Conservation (phyloP, 768 basidiomycete genomes). For the Kondoa subrosea region DNA sequence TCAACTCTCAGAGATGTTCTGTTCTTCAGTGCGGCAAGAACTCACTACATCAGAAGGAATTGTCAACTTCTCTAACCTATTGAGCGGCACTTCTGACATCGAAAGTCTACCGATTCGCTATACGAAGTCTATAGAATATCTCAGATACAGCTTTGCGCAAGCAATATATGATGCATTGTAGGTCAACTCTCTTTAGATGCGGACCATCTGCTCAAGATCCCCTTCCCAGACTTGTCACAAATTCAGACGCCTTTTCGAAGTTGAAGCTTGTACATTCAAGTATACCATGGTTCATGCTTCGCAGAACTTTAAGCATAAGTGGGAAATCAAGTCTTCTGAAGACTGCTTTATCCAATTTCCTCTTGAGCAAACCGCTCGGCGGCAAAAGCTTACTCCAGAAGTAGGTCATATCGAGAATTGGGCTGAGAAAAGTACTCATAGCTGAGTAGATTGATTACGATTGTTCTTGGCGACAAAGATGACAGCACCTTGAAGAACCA, state of each 20-base stretch:
- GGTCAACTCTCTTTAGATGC: constrained; percentile 12
- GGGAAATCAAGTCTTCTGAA: neutral
- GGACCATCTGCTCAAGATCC: neutral
- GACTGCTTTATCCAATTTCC: neutral
- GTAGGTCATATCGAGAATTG: too few species aligned
- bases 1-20: constrained; percentile 4
- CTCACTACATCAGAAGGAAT: constrained; percentile 19
- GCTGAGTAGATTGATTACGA: neutral
- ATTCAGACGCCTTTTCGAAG: neutral
- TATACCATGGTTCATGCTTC: neutral
- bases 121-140: constrained; percentile 12
- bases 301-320: neutral
- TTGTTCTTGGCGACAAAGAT: neutral
- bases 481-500: neutral
- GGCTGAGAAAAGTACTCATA: too few species aligned
- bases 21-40: constrained; percentile 14
- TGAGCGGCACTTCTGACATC: neutral
- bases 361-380: neutral
- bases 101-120: constrained; percentile 16
- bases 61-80: constrained; percentile 9
- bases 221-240: neutral
- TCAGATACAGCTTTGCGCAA: constrained; percentile 15
- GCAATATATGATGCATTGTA: constrained; percentile 16
- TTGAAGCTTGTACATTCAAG: neutral
- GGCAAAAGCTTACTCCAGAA: neutral